Percentiles rank a stretch among this genome's conserved stretches.
Evolutionary conservation across 768 basidiomycete species (phyloP).

Genomic region (Russula lepida): DNA sequence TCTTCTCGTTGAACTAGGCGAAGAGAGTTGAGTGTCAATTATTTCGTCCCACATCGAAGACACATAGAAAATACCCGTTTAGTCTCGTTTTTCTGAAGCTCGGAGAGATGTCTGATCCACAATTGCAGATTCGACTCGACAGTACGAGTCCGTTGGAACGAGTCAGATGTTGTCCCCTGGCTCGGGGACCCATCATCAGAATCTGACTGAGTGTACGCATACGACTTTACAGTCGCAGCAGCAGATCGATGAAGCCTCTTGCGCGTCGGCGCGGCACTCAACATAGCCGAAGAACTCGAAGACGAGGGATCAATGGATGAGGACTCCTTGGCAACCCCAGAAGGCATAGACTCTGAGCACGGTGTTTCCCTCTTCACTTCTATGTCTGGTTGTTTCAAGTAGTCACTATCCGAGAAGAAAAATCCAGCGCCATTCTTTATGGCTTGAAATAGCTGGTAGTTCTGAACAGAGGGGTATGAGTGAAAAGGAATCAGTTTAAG

Average conservation of each 20-base stretch:
- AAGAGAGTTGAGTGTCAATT: neutral
- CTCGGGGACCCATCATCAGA: constrained; percentile 60
- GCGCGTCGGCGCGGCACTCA: constrained; percentile 2
- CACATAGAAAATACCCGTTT: constrained; percentile 42
- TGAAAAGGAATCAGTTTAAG: neutral
- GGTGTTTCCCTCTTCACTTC: constrained; percentile 20
- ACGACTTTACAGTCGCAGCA: constrained; percentile 45
- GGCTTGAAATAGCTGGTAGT: constrained; percentile 45
- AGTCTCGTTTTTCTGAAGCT: constrained; percentile 56
- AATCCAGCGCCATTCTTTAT: constrained; percentile 63
- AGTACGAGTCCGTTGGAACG: constrained; percentile 29
- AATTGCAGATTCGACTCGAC: constrained; percentile 43
- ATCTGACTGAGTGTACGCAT: constrained; percentile 59
- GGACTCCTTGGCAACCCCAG: constrained; percentile 7
- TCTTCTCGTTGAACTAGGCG: constrained; percentile 52
- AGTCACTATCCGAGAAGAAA: constrained; percentile 62
- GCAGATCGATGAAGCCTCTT: constrained; percentile 57
- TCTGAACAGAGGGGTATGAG: constrained; percentile 29
- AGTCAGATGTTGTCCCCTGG: constrained; percentile 23
- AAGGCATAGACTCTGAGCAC: constrained; percentile 20
- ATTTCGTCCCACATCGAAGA: neutral
- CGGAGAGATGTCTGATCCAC: constrained; percentile 61
- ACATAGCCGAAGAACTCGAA: constrained; percentile 27
- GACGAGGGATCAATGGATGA: constrained; percentile 17
- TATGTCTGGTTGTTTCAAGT: constrained; percentile 31